Evolutionary conservation across 306 rosid species (phyloP).

Genomic region (Comarum palustre): DNA sequence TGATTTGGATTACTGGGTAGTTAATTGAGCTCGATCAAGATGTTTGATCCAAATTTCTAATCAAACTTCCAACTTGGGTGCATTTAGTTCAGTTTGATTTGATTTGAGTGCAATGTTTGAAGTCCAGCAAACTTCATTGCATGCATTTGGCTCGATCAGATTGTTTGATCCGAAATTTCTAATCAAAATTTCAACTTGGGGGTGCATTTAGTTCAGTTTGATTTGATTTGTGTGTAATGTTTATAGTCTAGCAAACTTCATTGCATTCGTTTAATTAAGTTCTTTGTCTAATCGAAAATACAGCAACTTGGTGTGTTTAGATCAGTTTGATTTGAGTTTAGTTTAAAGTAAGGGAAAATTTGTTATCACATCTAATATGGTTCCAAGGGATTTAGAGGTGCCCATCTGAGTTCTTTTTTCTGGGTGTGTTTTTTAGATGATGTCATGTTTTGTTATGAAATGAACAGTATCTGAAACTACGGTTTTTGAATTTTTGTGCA

Average conservation of each 20-base stretch:
- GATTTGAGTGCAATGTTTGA: background rate
- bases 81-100: background rate
- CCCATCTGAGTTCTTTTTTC: background rate
- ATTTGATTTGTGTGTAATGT: background rate
- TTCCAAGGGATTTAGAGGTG: background rate
- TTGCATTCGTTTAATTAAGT: background rate
- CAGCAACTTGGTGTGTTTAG: background rate
- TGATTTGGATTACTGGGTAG: background rate
- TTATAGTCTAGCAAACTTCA: background rate
- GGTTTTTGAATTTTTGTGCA: conserved; percentile 24
- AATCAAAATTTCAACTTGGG: too few relatives aligned
- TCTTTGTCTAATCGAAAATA: background rate
- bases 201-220: too few relatives aligned
- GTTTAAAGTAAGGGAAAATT: background rate
- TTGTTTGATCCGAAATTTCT: too few relatives aligned
- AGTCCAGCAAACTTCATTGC: background rate
- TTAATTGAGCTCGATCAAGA: background rate
- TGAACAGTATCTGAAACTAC: conserved; percentile 14
- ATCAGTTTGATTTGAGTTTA: background rate
- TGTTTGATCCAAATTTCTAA: conserved; percentile 9
- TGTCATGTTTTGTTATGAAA: background rate
- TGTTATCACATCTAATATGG: background rate
- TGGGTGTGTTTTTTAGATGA: background rate
- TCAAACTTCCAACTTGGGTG: conserved; percentile 10
- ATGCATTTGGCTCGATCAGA: too few relatives aligned